Evolutionary conservation across 768 basidiomycete species (phyloP), one percentile per base, ranked within the genome.

Genomic region (Trametes maxima): DNA sequence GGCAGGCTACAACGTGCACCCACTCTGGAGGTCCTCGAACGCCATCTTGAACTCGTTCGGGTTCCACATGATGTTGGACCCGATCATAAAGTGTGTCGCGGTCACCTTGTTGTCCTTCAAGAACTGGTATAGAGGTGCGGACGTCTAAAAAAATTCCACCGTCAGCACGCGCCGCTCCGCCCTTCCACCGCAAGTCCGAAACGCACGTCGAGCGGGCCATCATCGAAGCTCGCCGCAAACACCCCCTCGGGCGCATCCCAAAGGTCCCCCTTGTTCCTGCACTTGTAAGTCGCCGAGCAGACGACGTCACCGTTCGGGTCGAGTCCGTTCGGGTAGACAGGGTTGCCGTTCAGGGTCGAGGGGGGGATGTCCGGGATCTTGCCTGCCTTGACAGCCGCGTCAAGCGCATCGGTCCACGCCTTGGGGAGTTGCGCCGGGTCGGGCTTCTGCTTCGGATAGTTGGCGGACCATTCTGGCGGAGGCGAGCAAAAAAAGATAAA

Each of bases 71-170:
- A 95, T 89, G 70, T 94, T 90, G 36, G 81, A 70, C 17, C 95
- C 95, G 64, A 97, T 95, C 79, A 94, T 84, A 73, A 95, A 96
- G 71, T 95, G 93, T 5, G 94, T 95, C 3, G 86, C 87, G n/a
- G 73, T 80, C 57, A 85, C 73, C 61, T 87, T 84, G 59, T 95
- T 81, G n/a, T 77, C 55, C 60, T 79, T 64, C 50, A 96, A 78
- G 72, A 93, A 95, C 7, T 82, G 67, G 68, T 90, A 83, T 19
- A 96, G 81, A 12, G 54, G 49, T 13, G 69, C 62, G 5, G 76
- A 77, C 2, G 75, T 60, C 73, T 77, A 33, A 33, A 33, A 33
- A 33, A 33, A 3, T 33, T 3, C 28, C 28, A 3, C 8, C 28
- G 8, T 33, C 28, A 33, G 28, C 8, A 33, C 28, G 28, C 3